Base-by-base conservation (phyloP, 305 asterid genomes). In the Coffea humblotiana region DNA sequence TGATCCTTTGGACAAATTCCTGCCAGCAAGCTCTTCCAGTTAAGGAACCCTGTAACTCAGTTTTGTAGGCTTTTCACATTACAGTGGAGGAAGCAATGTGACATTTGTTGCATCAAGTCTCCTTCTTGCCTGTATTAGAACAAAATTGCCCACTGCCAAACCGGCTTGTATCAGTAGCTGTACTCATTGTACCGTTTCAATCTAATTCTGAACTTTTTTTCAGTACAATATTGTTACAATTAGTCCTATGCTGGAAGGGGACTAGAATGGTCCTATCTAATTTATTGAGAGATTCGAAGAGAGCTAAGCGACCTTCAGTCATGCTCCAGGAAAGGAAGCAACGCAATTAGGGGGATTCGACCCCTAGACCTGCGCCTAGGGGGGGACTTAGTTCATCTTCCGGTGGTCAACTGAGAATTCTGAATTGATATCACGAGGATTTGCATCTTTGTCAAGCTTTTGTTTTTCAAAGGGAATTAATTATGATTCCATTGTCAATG, bases 21-120 rank as follows among this genome's bases (percentile, higher is more conserved):
- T 2, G 21, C 23, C 23, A 52, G 35, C 40, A 56, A 64, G 61
- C 66, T 63, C 72, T 40, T 23, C 19, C 5, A 35, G 68, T 16
- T 32, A 47, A 66, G 51, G 21, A 69, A 71, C 61, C 67, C 21
- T 61, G 68, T 37, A 69, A 70, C 78, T 70, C 81, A 76, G 49
- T 79, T 79, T 76, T 79, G 81, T 83, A 79, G 79, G 58, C 37
- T 25, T 48, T 56, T 71, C n/a, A 25, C 49, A 52, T 37, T 19
- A 37, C 35, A 40, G 71, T 32, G 65, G 77, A 74, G 52, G 77
- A 52, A 54, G 40, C 27, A 32, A 74, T 27, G 64, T 51, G n/a
- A 51, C 45, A 16, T 25, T 49, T 4, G 27, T 19, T 15, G 61
- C 51, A 60, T 40, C 27, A 58, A 37, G 69, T 23, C 13, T 60